These are phyloP conservation scores for Cladosporium austrohemisphaericum DNA, from an alignment of 2,329 filamentous ascomycete genomes.

Conservation along the genomic window DNA sequence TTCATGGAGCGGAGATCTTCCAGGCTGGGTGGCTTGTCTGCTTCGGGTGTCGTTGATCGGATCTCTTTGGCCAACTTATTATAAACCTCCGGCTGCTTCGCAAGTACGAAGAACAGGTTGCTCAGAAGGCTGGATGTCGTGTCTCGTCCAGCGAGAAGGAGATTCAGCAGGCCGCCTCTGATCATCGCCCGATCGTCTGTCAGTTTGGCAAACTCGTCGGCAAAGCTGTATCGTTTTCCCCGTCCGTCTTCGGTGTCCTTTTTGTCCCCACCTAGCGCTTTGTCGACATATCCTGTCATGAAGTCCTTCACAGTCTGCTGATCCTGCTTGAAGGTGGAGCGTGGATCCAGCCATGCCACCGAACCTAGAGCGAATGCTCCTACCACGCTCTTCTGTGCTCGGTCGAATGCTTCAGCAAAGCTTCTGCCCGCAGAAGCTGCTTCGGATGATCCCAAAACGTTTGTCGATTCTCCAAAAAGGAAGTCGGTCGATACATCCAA, in stretches of 20 bases:
- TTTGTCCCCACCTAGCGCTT: constrained; percentile 36
- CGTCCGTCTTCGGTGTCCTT: constrained; percentile 61
- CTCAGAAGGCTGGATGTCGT: constrained; percentile 81
- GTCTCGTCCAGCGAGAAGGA: constrained; percentile 81
- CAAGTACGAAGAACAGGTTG: constrained; percentile 79
- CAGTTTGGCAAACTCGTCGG: constrained; percentile 77
- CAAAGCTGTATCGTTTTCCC: constrained; percentile 75
- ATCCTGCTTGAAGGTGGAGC: constrained; percentile 38
- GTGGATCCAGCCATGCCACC: constrained; percentile 34
- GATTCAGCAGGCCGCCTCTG: constrained; percentile 77
- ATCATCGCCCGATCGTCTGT: constrained; percentile 66
- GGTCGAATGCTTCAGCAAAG: constrained; percentile 45
- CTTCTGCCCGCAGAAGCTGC: constrained; percentile 9
- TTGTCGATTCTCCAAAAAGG: constrained; percentile 58
- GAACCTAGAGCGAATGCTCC: constrained; percentile 36
- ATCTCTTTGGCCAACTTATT: constrained; percentile 71
- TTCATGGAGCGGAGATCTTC: constrained; percentile 81
- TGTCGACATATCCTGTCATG: constrained; percentile 44
- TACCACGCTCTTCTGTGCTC: constrained; percentile 38
- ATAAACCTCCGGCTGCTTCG: constrained; percentile 64
- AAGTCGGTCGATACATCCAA: constrained; percentile 86
- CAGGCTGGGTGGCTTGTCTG: constrained; percentile 65
- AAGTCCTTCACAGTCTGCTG: constrained; percentile 42
- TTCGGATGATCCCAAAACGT: constrained; percentile 25
- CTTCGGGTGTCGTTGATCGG: constrained; percentile 20